Conservation (phyloP, 1,284 basidiomycete genomes). For the Laetiporus sulphureus region DNA sequence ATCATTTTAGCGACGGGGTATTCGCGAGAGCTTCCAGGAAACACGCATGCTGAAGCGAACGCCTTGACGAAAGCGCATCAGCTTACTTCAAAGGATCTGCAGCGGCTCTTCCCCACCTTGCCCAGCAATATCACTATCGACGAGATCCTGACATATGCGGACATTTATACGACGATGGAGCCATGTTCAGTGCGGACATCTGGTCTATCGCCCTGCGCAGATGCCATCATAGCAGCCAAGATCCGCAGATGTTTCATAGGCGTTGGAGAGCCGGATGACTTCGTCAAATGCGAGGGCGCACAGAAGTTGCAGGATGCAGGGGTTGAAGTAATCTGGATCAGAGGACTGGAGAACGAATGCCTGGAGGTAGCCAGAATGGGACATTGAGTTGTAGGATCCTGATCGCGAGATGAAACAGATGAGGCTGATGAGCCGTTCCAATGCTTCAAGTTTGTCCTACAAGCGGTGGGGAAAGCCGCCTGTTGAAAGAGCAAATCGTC, state of each 20-base stretch:
- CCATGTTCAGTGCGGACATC: slow-evolving; percentile 91
- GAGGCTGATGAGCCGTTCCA: no score
- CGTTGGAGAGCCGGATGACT: slow-evolving; percentile 90
- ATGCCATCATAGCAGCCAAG: slow-evolving; percentile 72
- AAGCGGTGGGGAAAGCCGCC: no score
- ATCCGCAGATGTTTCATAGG: slow-evolving; percentile 84
- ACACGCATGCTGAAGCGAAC: slow-evolving; percentile 97
- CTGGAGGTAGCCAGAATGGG: slow-evolving; percentile 66
- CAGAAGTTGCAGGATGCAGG: slow-evolving; percentile 69
- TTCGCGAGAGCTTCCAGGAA: slow-evolving; percentile 89
- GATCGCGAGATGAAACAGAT: no score
- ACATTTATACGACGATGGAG: slow-evolving; percentile 95
- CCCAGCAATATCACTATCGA: slow-evolving; percentile 23
- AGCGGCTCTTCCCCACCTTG: slow-evolving; percentile 35
- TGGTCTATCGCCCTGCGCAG: slow-evolving; percentile 81
- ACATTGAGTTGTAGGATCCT: slow-evolving; percentile 26
- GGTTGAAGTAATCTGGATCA: slow-evolving; percentile 71
- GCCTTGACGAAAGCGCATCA: slow-evolving; percentile 72
- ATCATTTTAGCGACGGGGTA: slow-evolving; percentile 76
- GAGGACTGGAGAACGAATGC: slow-evolving; percentile 70
- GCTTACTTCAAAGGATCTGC: slow-evolving; percentile 38
- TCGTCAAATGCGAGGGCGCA: slow-evolving; percentile 90
- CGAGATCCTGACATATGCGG: slow-evolving; percentile 48
- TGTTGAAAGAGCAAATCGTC: no score
- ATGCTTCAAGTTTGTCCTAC: no score